These are phyloP conservation scores for Sclerotinia borealis DNA, from an alignment of 2,329 filamentous ascomycete genomes.

Conservation along the genomic window DNA sequence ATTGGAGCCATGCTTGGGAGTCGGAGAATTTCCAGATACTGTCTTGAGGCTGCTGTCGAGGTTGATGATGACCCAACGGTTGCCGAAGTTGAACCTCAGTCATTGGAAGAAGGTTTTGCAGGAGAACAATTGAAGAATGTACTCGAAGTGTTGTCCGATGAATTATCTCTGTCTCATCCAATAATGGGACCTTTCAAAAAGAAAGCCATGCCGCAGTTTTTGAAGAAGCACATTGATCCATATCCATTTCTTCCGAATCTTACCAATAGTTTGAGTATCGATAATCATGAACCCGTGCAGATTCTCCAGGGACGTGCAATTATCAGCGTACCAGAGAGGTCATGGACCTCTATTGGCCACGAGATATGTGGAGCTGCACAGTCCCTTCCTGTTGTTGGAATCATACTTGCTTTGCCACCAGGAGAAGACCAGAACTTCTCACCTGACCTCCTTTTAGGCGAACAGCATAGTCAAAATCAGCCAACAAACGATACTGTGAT, in stretches of 20 bases:
- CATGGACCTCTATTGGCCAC: constrained; percentile 29
- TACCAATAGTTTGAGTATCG: constrained; percentile 28
- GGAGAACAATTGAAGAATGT: constrained; percentile 55
- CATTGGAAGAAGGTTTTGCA: constrained; percentile 56
- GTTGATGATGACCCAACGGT: constrained; percentile 60
- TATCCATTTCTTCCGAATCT: constrained; percentile 56
- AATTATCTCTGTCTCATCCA: constrained; percentile 53
- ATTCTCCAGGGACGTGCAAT: constrained; percentile 12
- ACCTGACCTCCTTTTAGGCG: background rate
- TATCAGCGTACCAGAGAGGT: constrained; percentile 21
- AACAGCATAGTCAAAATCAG: constrained; percentile 18
- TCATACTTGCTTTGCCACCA: constrained; percentile 23
- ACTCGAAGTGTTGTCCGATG: constrained; percentile 47
- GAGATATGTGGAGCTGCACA: constrained; percentile 21
- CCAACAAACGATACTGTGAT: constrained; percentile 25
- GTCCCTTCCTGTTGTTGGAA: constrained; percentile 17
- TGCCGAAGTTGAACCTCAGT: constrained; percentile 55
- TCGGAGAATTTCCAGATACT: constrained; percentile 52
- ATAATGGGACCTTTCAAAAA: constrained; percentile 52
- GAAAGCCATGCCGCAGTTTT: constrained; percentile 43
- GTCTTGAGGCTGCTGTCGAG: constrained; percentile 60
- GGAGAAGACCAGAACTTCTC: constrained; percentile 13
- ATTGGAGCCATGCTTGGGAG: constrained; percentile 54
- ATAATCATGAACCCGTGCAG: constrained; percentile 11
- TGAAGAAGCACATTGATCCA: constrained; percentile 53